These are phyloP conservation scores for Wickerhamomyces sp. DNA, from an alignment of 1,139 yeast genomes.

Conservation along the genomic window DNA sequence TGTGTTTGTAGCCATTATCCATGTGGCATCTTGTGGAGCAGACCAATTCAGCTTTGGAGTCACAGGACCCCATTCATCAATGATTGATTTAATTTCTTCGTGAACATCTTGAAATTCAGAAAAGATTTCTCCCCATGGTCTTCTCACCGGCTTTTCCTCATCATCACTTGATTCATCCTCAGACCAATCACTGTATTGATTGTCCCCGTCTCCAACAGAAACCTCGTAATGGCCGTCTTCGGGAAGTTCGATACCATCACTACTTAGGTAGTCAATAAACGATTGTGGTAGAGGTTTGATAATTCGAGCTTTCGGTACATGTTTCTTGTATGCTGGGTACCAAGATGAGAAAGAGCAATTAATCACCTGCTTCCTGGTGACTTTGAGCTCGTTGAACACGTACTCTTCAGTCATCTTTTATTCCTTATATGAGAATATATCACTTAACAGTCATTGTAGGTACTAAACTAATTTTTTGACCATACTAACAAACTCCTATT, in stretches of 20 bases:
- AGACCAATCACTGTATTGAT: conserved; percentile 72
- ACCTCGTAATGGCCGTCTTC: conserved; percentile 36
- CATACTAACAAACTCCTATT: background rate
- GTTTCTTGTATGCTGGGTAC: conserved; percentile 50
- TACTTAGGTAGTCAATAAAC: conserved; percentile 64
- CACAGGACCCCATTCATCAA: conserved; percentile 50
- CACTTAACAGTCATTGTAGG: no score
- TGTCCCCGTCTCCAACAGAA: conserved; percentile 43
- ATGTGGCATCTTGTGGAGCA: conserved; percentile 88
- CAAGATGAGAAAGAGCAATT: conserved; percentile 72
- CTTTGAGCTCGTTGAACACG: conserved; percentile 31
- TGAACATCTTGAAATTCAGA: conserved; percentile 57
- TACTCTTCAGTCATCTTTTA: conserved; percentile 10
- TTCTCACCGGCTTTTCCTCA: conserved; percentile 13
- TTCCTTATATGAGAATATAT: no score
- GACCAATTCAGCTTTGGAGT: conserved; percentile 96
- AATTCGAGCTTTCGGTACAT: conserved; percentile 48
- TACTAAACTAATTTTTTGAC: no score
- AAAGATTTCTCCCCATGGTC: conserved; percentile 35
- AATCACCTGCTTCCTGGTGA: conserved; percentile 46
- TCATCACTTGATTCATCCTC: conserved; percentile 29
- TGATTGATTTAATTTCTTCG: conserved; percentile 38
- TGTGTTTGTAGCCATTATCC: conserved; percentile 81
- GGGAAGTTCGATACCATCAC: conserved; percentile 76
- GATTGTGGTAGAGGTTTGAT: conserved; percentile 60